These are phyloP conservation scores for Colletotrichum scovillei DNA, from an alignment of 2,329 filamentous ascomycete species.

Conservation along the genomic window DNA sequence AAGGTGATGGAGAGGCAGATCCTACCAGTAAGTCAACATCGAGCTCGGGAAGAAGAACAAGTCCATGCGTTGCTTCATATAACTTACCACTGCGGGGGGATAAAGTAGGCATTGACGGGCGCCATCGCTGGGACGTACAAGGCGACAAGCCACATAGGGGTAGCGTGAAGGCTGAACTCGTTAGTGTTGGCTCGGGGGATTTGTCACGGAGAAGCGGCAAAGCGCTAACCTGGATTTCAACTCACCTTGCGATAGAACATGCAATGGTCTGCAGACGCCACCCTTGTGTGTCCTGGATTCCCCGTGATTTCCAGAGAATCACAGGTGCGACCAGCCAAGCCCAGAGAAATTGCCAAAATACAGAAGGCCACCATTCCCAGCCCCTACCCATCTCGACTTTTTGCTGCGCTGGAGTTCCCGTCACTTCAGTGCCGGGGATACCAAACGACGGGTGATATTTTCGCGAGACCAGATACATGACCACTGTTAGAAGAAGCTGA, in stretches of 20 bases:
- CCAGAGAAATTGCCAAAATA: constrained; percentile 74
- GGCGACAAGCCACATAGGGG: constrained; percentile 75
- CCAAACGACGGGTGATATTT: constrained; percentile 73
- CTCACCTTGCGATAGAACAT: constrained; percentile 59
- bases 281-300: constrained; percentile 72
- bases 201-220: constrained; percentile 8
- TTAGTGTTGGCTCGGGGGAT: constrained; percentile 8
- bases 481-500: constrained; percentile 67
- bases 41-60: background rate
- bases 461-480: constrained; percentile 72
- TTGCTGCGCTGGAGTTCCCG: constrained; percentile 63
- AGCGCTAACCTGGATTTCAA: constrained; percentile 25
- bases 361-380: constrained; percentile 76
- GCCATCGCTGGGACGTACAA: constrained; percentile 63
- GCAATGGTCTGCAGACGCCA: constrained; percentile 73
- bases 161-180: constrained; percentile 66
- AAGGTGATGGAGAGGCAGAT: constrained; percentile 70
- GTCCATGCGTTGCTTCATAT: constrained; percentile 1
- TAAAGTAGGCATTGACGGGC: constrained; percentile 63
- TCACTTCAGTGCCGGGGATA: constrained; percentile 70
- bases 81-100: constrained; percentile 72
- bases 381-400: constrained; percentile 60
- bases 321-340: constrained; percentile 70
- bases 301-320: constrained; percentile 70
- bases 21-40: constrained; percentile 44